Evolutionary conservation across 805 yeast species (phyloP).

Genomic region (Candida pseudoglaebosa): DNA sequence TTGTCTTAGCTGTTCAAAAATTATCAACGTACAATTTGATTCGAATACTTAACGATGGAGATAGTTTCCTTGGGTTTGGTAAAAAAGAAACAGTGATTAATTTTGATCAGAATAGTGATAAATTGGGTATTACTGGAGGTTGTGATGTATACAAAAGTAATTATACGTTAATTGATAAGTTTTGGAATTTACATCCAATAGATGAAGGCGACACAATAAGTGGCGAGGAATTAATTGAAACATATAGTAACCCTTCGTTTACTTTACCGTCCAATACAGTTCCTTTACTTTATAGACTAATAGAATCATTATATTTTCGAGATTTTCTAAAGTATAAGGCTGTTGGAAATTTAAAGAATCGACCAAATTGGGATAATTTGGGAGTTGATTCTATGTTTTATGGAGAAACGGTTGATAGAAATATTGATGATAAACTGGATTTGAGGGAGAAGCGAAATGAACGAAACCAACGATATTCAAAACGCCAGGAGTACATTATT

Average conservation of each 20-base stretch:
- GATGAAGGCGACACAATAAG: conserved; percentile 19
- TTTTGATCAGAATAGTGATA: conserved; percentile 12
- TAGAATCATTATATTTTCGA: conserved; percentile 64
- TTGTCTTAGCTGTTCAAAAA: conserved; percentile 44
- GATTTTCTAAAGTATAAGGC: conserved; percentile 44
- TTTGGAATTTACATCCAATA: conserved; percentile 47
- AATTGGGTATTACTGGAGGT: conserved; percentile 33
- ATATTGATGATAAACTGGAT: conserved; percentile 26
- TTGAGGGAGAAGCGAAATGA: conserved; percentile 13
- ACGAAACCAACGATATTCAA: conserved; percentile 4
- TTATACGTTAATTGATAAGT: conserved; percentile 35
- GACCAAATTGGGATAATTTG: conserved; percentile 46
- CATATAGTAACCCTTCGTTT: conserved; percentile 51
- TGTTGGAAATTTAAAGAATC: conserved; percentile 26
- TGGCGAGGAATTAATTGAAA: conserved; percentile 17
- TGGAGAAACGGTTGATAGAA: conserved; percentile 39
- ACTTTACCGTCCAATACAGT: conserved; percentile 75
- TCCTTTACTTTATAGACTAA: conserved; percentile 67
- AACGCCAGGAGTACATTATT: conserved; percentile 26
- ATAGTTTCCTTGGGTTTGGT: conserved; percentile 17
- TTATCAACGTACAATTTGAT: conserved; percentile 48
- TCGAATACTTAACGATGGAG: conserved; percentile 23
- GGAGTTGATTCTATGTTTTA: conserved; percentile 36
- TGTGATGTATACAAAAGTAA: conserved; percentile 26
- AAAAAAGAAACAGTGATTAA: conserved; percentile 5